A percentile compares a stretch with the other conserved stretches of the same genome.
phyloP scores from a whole-genome alignment of 169 alveolate species.

The Plasmodium inui region DNA sequence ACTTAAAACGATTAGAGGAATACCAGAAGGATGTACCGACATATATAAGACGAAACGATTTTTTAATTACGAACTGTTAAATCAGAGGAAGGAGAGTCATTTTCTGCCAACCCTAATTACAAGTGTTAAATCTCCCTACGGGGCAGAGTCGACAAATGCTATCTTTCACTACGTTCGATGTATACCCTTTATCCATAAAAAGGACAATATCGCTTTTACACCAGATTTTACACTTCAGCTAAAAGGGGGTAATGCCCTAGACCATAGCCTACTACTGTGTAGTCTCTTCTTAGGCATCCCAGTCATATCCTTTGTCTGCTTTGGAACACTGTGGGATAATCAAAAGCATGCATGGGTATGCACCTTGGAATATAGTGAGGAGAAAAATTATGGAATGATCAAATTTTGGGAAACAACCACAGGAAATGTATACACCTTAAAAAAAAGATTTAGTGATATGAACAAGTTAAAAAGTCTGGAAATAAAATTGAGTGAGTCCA shows the following conservation, averaged over 20 bases:
- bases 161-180: conserved; percentile 80
- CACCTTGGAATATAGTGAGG: conserved; percentile 76
- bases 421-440: conserved; percentile 80
- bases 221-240: conserved; percentile 85
- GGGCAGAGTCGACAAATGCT: conserved; percentile 69
- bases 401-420: conserved; percentile 87
- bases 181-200: conserved; percentile 78
- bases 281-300: conserved; percentile 82
- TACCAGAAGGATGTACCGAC: conserved; percentile 43
- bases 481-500: conserved; percentile 44
- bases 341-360: conserved; percentile 85
- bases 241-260: conserved; percentile 87
- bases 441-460: conserved; percentile 73
- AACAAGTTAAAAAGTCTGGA: conserved; percentile 45
- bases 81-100: conserved; percentile 78
- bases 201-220: conserved; percentile 76
- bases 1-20: conserved; percentile 39
- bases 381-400: conserved; percentile 73
- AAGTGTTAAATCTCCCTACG: conserved; percentile 77
- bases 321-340: conserved; percentile 83
- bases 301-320: conserved; percentile 85
- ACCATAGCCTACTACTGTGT: conserved; percentile 84
- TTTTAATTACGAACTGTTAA: conserved; percentile 71
- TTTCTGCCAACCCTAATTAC: conserved; percentile 76
- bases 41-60: conserved; percentile 49